phyloP scores from a whole-genome alignment of 257 asterid genomes.

The Nicotiana benthamiana region DNA sequence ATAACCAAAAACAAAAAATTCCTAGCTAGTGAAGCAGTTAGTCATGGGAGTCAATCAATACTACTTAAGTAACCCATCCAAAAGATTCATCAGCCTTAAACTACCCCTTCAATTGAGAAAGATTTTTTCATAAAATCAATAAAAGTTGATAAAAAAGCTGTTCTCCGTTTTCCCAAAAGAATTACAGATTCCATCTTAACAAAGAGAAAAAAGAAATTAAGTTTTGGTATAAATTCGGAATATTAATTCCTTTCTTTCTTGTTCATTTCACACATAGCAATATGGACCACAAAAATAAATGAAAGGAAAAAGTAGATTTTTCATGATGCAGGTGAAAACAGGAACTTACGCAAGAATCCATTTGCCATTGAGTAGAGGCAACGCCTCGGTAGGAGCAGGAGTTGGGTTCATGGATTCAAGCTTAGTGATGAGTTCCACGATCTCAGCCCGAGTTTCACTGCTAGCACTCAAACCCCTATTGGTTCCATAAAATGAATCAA shows the following conservation, averaged over 20 bases:
- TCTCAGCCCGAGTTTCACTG: conserved; percentile 79
- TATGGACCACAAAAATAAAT: neutral
- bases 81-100: neutral
- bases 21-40: neutral
- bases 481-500: conserved; percentile 67
- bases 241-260: too few species aligned
- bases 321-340: neutral
- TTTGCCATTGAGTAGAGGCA: conserved; percentile 76
- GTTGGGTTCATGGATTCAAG: conserved; percentile 81
- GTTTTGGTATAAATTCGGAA: too few species aligned
- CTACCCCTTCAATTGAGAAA: neutral
- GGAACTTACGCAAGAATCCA: conserved; percentile 81
- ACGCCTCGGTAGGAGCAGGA: conserved; percentile 82
- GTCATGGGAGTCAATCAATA: neutral
- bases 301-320: too few species aligned
- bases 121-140: neutral
- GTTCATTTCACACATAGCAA: neutral
- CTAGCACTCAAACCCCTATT: conserved; percentile 68
- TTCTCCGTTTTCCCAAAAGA: neutral
- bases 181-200: neutral
- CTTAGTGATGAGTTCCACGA: conserved; percentile 73
- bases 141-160: neutral
- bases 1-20: neutral
- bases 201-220: neutral
- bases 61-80: neutral